A percentile compares a stretch with the other conserved stretches of the same genome.
Conservation (phyloP, 2,329 filamentous ascomycete species). For the Beauveria scarabaeidicola region DNA sequence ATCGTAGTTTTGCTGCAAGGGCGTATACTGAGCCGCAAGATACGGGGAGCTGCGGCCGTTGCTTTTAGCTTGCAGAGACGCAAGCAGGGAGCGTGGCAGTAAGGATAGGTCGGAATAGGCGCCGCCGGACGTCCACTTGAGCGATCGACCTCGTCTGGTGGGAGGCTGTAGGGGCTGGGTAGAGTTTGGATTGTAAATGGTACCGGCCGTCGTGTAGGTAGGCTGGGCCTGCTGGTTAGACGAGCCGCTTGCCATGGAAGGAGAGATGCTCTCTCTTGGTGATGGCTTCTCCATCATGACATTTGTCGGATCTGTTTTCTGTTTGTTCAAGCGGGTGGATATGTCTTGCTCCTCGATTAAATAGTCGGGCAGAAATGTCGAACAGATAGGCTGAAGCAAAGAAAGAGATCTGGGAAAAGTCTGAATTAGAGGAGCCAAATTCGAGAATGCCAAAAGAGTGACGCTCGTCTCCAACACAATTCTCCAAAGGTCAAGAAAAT, state of each 20-base stretch:
- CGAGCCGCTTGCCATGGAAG: constrained; percentile 16
- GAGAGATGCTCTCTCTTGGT: constrained; percentile 18
- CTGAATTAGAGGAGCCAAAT: neutral
- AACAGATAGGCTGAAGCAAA: neutral
- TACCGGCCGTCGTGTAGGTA: constrained; percentile 49
- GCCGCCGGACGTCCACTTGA: constrained; percentile 30
- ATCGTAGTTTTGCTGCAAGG: constrained; percentile 46
- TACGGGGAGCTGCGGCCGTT: constrained; percentile 16
- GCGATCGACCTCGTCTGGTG: constrained; percentile 38
- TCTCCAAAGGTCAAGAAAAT: constrained; percentile 4
- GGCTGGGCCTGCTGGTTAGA: constrained; percentile 24
- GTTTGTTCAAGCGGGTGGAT: constrained; percentile 1
- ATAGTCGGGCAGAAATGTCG: constrained; percentile 5
- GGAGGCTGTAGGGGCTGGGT: constrained; percentile 42
- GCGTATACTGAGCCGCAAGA: constrained; percentile 35
- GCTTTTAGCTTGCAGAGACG: constrained; percentile 26
- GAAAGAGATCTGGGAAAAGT: constrained; percentile 8
- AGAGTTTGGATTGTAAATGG: constrained; percentile 42
- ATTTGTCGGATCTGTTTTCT: neutral
- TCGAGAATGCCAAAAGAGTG: neutral
- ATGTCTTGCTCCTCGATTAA: constrained; percentile 7
- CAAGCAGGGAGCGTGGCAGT: constrained; percentile 29
- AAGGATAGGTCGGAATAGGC: constrained; percentile 24
- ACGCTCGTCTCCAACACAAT: constrained; percentile 5
- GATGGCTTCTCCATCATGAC: constrained; percentile 25